Base-by-base conservation (phyloP, 78 protist species). In the Planoprotostelium fungivorum region DNA sequence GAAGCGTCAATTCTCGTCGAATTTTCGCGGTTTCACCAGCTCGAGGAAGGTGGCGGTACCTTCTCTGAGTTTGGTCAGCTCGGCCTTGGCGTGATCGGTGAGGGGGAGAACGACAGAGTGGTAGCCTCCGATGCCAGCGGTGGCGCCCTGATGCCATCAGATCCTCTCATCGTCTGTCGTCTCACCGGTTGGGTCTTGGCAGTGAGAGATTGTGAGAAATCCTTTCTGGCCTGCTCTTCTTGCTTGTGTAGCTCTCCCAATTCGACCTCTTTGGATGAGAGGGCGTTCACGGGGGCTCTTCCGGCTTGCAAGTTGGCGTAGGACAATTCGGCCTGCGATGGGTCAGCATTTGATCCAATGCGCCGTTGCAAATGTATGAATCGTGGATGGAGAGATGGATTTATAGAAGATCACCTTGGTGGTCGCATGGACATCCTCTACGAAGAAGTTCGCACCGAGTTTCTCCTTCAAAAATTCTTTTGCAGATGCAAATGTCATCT, bases 151-250 rank as follows among this genome's bases (percentile, higher is more conserved):
- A n/a, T n/a, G n/a, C n/a, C n/a, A n/a, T n/a, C n/a, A n/a, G n/a
- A n/a, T n/a, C n/a, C n/a, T n/a, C n/a, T n/a, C n/a, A n/a, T n/a
- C n/a, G n/a, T n/a, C n/a, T n/a, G n/a, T n/a, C n/a, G n/a, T n/a
- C n/a, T 25, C 31, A 16, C 73, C 31, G 73, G 16, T 5, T 5
- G 16, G 5, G 73, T 51, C 73, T 51, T 51, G 73, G 16, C 31
- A 51, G 31, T 51, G 16, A 51, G 73, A 51, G 73, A 51, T 51
- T 51, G 31, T 5, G 73, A 5, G 16, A 51, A 51, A 51, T 51
- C 73, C 73, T 51, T 51, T 51, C 73, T 51, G 73, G 73, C 73
- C 73, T 51, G 73, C 73, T 51, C 73, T 51, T 51, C 73, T 51
- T 51, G 73, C 73, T 51, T 51, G 31, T 51, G 5, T 5, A 51